These are phyloP conservation scores for Colletotrichum abscissum DNA, from an alignment of 2,329 filamentous ascomycete genomes.

Conservation along the genomic window DNA sequence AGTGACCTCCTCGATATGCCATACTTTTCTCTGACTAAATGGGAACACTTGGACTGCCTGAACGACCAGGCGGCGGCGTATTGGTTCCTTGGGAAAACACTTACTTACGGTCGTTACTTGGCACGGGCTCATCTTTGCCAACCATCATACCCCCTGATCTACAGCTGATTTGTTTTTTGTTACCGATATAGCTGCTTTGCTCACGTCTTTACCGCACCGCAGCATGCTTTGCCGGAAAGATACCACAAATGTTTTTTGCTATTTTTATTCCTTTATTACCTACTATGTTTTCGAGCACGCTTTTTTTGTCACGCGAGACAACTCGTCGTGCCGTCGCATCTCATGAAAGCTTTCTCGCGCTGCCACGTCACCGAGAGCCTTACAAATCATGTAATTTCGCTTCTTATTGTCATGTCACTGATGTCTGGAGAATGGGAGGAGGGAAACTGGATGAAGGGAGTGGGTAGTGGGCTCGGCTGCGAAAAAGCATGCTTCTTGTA, in stretches of 20 bases:
- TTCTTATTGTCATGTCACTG: conserved; percentile 25
- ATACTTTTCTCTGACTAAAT: conserved; percentile 26
- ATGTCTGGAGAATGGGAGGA: conserved; percentile 24
- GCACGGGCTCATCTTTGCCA: conserved; percentile 27
- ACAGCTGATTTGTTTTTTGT: conserved; percentile 25
- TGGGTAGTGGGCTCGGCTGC: background rate
- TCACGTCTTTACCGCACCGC: conserved; percentile 33
- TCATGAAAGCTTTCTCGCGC: background rate
- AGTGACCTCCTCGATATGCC: conserved; percentile 36
- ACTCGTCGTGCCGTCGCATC: background rate
- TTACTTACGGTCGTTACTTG: conserved; percentile 28
- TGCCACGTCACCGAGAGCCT: background rate
- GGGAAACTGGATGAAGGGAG: conserved; percentile 9
- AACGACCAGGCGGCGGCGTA: conserved; percentile 22
- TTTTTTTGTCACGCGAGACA: conserved; percentile 6
- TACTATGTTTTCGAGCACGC: background rate
- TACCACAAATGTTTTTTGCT: conserved; percentile 33
- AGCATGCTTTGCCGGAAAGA: conserved; percentile 36
- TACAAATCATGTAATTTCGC: conserved; percentile 25
- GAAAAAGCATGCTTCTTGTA: conserved; percentile 23
- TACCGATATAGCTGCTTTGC: conserved; percentile 24
- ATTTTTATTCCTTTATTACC: conserved; percentile 12
- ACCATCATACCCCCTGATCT: conserved; percentile 32
- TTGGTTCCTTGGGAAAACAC: conserved; percentile 21
- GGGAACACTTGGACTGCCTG: conserved; percentile 16